A percentile compares a stretch with the other conserved stretches of the same genome.
phyloP scores from a whole-genome alignment of 331 rosid genomes.

The Acacia concinna region DNA sequence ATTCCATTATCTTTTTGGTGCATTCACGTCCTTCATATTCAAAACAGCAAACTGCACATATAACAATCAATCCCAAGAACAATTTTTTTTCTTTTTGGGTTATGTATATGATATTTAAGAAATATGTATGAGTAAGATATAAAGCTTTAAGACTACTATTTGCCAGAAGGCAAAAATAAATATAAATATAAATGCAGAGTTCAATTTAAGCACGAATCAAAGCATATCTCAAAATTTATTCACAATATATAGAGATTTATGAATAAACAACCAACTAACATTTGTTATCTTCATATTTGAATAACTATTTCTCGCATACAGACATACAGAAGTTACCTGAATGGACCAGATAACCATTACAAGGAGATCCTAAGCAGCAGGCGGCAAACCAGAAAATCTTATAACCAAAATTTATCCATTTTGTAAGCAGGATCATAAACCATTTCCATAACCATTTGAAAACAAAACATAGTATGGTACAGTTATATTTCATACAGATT shows the following conservation, averaged over 20 bases:
- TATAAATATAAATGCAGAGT: not conserved
- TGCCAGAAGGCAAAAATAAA: constrained; percentile 1
- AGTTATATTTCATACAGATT: not conserved
- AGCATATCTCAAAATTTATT: not conserved
- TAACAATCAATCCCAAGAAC: not conserved
- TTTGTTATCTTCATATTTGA: not conserved
- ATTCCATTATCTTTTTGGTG: not conserved
- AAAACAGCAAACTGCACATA: not conserved
- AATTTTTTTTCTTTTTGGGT: not conserved
- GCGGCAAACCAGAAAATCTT: constrained; percentile 3
- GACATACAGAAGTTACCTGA: not conserved
- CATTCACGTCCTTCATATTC: constrained; percentile 14
- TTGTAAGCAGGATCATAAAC: not conserved
- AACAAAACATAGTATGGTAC: not conserved
- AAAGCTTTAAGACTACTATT: not conserved
- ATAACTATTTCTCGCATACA: not conserved
- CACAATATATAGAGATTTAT: constrained; percentile 7
- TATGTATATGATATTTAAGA: not conserved
- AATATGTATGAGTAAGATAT: not conserved
- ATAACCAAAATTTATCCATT: not conserved
- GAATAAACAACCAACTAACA: not conserved
- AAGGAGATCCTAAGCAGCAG: not conserved
- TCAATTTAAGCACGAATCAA: not conserved
- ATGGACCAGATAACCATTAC: not conserved
- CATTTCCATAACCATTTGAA: not conserved